Base-by-base conservation (phyloP, 768 basidiomycete genomes). In the Termitomyces sp. region DNA sequence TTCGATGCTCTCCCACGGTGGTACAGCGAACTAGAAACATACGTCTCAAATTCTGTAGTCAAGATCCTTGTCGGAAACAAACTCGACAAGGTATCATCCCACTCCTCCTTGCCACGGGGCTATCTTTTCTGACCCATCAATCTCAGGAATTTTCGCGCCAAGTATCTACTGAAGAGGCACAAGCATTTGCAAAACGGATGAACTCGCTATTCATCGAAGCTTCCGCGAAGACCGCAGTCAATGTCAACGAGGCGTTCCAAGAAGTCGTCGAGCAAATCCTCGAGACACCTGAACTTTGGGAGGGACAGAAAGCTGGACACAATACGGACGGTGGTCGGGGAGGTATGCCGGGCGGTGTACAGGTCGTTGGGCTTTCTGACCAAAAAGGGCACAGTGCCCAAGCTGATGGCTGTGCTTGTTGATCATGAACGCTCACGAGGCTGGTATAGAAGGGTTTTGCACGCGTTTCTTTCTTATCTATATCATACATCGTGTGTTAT, bases 21-120 rank as follows among this genome's bases (percentile, higher is more conserved):
- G 97, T 89, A 85, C 71, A 84, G 85, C 55, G 96, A 98, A 71
- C 86, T 98, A 6, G 95, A 98, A 70, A 96, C 92, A 11, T 98
- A 97, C 70, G 92, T 96, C 57, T 87, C 87, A 1, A 79, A 81
- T 20, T 87, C 88, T 1, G 92, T 97, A 25, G 91, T 94, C 51
- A 94, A 95, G 83, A 94, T 98, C 68, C 84, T 99, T 25, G 95
- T 99, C 2, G 96, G 92, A 36, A 91, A 91, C 76, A 99, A 98
- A 76, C 78, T 96, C 17, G 95, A 98, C 79, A 96, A 96, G 83
- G 91, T 86, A 40, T 64, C 25, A 20, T 25, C 37, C 17, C 29
- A 15, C n/a, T 17, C 37, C n/a, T 17, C 37, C 31, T 29, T 25
- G 17, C 8, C 15, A 38, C 9, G 25, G 17, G 34, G 6, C 38